Evolutionary conservation across 192 early-diverging fungal genomes (phyloP), one percentile per base, ranked within the genome.

Genomic region (Coemansia asiatica): DNA sequence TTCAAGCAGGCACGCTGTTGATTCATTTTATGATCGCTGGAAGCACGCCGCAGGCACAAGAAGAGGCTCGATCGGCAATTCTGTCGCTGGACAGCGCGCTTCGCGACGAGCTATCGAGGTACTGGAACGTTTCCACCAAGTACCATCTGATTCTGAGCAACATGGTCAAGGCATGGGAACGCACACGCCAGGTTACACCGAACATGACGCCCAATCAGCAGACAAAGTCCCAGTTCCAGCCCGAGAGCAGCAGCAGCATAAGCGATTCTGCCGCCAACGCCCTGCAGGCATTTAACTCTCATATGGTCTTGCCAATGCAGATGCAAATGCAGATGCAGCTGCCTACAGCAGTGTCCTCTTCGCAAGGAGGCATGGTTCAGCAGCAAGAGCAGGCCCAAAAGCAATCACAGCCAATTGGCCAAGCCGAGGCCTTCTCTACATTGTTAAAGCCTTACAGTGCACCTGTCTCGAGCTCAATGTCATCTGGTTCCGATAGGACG

Each of bases 81-180:
- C 53, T 78, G 65, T 71, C 80, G 1, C 48, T 82, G 7, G 75
- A 78, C 48, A 66, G 69, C 47, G 80, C 59, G 12, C 63, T 82
- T 29, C 70, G 74, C 21, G 72, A 82, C 48, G 71, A 78, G 63
- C 71, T 82, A 23, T 74, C 75, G 29, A 67, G 74, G 31, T 82
- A 77, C 67, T 82, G 80, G 80, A 78, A 65, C 27, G 75, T 82
- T 15, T 74, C 80, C 31, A 61, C 61, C 48, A 82, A 82, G 69
- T 82, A 82, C 68, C 80, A 82, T 48, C 48, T 74, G 33, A 63
- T 82, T 19, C 60, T 82, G 46, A 74, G 75, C 66, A 66, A 63
- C 16, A 78, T 82, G 72, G 80, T 82, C 48, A 82, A 82, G 68
- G 80, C 80, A 7, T 82, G 80, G 80, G 80, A 82, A 66, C 72